Evolutionary conservation across 2,329 filamentous ascomycete genomes (phyloP).

Genomic region (Pseudogymnoascus sp.): DNA sequence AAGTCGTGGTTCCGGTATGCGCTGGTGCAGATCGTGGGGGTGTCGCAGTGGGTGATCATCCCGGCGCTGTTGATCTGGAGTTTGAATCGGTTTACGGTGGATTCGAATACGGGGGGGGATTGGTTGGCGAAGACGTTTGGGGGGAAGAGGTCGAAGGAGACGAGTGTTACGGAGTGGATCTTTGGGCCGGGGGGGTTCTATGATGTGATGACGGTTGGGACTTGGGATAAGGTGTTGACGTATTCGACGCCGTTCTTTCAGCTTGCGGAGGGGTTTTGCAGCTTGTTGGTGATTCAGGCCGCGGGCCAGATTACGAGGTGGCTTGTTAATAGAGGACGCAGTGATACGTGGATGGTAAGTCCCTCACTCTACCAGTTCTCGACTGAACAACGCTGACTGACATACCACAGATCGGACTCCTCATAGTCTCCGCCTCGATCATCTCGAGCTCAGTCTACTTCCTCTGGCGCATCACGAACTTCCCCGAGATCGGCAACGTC

Average conservation of each 20-base stretch:
- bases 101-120: constrained; percentile 62
- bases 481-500: constrained; percentile 86
- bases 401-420: constrained; percentile 65
- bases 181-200: constrained; percentile 81
- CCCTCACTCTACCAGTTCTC: not conserved
- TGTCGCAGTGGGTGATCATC: constrained; percentile 81
- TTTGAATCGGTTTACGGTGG: constrained; percentile 88
- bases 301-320: constrained; percentile 90
- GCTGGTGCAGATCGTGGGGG: constrained; percentile 61
- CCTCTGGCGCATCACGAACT: constrained; percentile 88
- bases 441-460: constrained; percentile 95
- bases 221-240: constrained; percentile 80
- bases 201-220: constrained; percentile 72
- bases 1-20: constrained; percentile 68
- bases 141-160: constrained; percentile 56
- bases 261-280: constrained; percentile 92
- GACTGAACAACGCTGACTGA: constrained; percentile 5
- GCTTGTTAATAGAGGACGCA: constrained; percentile 80
- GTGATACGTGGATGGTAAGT: constrained; percentile 93
- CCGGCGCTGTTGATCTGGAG: constrained; percentile 89
- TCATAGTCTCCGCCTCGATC: constrained; percentile 81
- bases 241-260: constrained; percentile 96
- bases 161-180: constrained; percentile 74
- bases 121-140: constrained; percentile 80
- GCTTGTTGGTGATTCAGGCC: constrained; percentile 88